Base-by-base conservation (phyloP, 805 yeast species). In the Candida caryicola region DNA sequence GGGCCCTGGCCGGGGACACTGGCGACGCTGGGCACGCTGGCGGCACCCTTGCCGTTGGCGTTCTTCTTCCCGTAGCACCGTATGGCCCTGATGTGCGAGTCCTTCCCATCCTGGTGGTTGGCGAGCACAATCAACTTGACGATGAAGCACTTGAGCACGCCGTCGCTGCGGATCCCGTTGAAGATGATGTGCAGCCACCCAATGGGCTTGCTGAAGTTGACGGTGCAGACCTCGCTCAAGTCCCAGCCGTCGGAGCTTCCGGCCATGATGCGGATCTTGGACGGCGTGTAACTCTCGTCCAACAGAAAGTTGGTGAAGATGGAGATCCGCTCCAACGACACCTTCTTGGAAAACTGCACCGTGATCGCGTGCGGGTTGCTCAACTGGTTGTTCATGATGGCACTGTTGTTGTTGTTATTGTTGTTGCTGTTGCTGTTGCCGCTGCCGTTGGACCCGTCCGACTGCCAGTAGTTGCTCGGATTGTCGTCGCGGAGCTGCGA, bases 61-160 rank as follows among this genome's bases (percentile, higher is more conserved):
- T 60, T 36, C 40, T 65, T 67, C 39, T 62, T 67, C 3, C 73
- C 73, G 45, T 59, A 79, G 66, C 51, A 86, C 58, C 68, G 77
- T 13, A 90, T 69, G 0, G 89, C 83, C 33, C 99, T 63, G 8
- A 93, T 67, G 57, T 89, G 98, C 1, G 96, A 82, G 58, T 93
- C 99, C 54, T 91, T 93, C 32, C 99, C 99, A 54, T 87, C 89
- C 55, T 90, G 97, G 51, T 88, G 96, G 51, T 95, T 93, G 1
- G 85, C 76, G 6, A 76, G 55, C 4, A 88, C 70, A n/a, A 73
- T 55, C 12, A 89, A 48, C 43, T 85, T 74, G 9, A 88, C 61
- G 45, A 81, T 64, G 50, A 80, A 83, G 36, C 93, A 78, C 49
- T 84, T 80, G 33, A 88, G 59, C 1, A 79, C 73, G 2, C 77